Conservation (phyloP, 169 alveolate species). For the Besnoitia besnoiti region DNA sequence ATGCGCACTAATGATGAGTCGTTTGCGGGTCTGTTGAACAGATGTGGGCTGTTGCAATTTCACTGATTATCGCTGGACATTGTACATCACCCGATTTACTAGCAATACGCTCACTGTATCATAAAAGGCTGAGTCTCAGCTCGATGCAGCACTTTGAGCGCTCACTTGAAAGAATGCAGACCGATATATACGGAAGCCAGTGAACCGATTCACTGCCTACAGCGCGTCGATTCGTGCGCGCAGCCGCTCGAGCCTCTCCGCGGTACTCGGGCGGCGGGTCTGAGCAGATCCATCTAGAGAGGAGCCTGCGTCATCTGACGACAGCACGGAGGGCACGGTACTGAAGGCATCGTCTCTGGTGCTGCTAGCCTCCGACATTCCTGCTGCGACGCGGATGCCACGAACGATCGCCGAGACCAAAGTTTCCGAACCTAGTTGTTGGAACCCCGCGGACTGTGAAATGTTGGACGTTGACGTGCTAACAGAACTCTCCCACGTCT, state of each 20-base stretch:
- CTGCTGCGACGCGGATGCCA: constrained; percentile 11
- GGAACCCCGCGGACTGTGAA: background rate
- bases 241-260: constrained; percentile 23
- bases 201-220: background rate
- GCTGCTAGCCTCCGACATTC: background rate
- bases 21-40: no score
- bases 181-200: no score
- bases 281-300: background rate
- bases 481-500: background rate
- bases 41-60: no score
- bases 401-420: background rate
- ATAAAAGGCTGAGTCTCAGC: no score
- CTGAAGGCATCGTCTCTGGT: background rate
- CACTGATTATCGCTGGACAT: no score
- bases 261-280: background rate
- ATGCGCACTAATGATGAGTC: no score
- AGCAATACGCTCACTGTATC: no score
- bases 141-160: no score
- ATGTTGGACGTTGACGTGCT: background rate
- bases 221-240: background rate
- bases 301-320: background rate
- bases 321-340: background rate
- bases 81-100: no score
- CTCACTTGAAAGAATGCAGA: no score
- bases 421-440: background rate